These are phyloP conservation scores for Moniliophthora roreri DNA, from an alignment of 1,284 basidiomycete genomes.

Conservation along the genomic window DNA sequence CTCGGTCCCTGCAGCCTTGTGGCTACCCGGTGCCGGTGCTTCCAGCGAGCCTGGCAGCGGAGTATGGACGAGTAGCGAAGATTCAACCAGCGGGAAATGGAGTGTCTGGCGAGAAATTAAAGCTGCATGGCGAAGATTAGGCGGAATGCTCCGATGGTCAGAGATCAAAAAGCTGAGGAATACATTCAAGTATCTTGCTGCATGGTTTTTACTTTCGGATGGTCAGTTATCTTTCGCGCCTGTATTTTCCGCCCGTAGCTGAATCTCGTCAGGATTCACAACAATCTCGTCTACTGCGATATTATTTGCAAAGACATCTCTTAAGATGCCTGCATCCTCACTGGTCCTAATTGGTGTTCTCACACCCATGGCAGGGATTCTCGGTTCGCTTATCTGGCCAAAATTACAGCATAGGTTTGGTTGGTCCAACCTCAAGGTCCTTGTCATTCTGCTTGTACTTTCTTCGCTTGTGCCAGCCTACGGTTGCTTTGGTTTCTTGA, in stretches of 20 bases:
- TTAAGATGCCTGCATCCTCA: constrained; percentile 71
- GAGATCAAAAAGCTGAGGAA: constrained; percentile 76
- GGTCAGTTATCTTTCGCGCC: constrained; percentile 44
- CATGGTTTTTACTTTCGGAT: constrained; percentile 92
- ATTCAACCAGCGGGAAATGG: constrained; percentile 36
- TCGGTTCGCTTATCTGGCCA: constrained; percentile 76
- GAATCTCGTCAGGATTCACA: constrained; percentile 58
- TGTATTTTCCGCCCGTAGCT: background rate
- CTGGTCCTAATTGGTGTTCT: constrained; percentile 74
- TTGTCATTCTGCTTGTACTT: constrained; percentile 66
- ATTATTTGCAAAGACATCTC: constrained; percentile 78
- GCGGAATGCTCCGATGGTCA: constrained; percentile 64
- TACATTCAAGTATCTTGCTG: constrained; percentile 83
- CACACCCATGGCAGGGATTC: constrained; percentile 67
- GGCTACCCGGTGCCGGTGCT: constrained; percentile 52
- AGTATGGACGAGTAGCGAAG: constrained; percentile 16
- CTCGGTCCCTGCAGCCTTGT: constrained; percentile 71
- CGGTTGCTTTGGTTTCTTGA: constrained; percentile 78
- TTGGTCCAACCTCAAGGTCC: constrained; percentile 68
- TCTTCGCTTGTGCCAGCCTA: constrained; percentile 77
- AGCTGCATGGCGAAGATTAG: constrained; percentile 66
- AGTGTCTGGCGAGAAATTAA: constrained; percentile 49
- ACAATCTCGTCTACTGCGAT: constrained; percentile 84
- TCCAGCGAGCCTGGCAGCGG: constrained; percentile 13
- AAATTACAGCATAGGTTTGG: constrained; percentile 56